Evolutionary conservation across 2,329 filamentous ascomycete species (phyloP), one percentile per base, ranked within the genome.

Genomic region (Cercospora brassicicola): DNA sequence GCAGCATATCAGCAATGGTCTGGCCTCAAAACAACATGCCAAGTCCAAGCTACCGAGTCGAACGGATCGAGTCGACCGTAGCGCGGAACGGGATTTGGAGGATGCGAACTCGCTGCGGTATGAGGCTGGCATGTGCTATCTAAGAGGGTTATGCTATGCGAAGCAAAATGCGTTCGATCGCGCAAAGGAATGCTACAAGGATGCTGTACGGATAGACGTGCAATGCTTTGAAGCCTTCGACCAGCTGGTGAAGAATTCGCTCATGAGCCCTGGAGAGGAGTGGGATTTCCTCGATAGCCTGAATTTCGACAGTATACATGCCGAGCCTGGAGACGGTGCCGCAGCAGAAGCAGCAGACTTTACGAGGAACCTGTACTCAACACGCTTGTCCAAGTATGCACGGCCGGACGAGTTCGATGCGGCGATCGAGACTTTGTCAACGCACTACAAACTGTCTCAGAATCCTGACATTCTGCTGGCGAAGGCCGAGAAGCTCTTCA

Each of bases 141-240:
- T 99, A 62, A 87, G 95, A 26, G 95, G 95, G 4, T 86, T 97
- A 60, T 98, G 96, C 84, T 97, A 93, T 78, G 94, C 95, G 6
- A 97, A 97, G 81, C 92, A 97, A 79, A 99, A 98, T 79, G 92
- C 94, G 28, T 98, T 98, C 75, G 95, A 99, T 78, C 90, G 93
- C 36, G 95, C 95, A 62, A 97, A 97, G 79, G 94, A 98, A 76
- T 98, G 95, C 82, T 99, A 98, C 85, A 98, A 97, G 82, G 93
- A 96, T 75, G 95, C 95, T 1, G 93, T 98, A 56, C 89, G 92
- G 69, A 97, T 99, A 76, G 95, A 99, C 77, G 94, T 98, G 3
- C 94, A 97, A 79, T 99, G 95, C 81, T 98, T 97, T 77, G 95
- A 99, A 80, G 95, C 95, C 0, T 98, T 99, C 77, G 94, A 97